Percentiles rank a stretch among this genome's conserved stretches.
Evolutionary conservation across 345 rosid species (phyloP).

Genomic region (Hibiscus tridactylites): DNA sequence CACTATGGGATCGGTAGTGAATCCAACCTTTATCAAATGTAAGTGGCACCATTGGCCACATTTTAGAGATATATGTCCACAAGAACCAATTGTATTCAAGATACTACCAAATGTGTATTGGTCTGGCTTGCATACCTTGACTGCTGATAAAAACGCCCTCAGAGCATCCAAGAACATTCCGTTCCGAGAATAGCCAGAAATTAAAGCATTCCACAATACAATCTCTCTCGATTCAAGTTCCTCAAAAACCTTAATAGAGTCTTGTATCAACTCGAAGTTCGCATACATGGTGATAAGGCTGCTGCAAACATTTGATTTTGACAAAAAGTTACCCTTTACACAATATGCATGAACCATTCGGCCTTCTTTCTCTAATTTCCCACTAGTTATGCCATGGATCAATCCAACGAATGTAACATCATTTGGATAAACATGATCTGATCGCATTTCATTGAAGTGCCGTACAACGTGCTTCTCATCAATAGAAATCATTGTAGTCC

Average conservation of each 20-base stretch:
- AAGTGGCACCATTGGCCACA: not conserved
- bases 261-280: slow-evolving; percentile 29
- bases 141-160: not conserved
- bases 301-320: slow-evolving; percentile 49
- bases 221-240: not conserved
- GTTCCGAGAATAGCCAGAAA: not conserved
- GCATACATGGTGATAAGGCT: slow-evolving; percentile 87
- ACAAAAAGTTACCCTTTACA: slow-evolving; percentile 38
- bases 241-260: not conserved
- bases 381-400: slow-evolving; percentile 42
- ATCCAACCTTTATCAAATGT: not conserved
- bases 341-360: slow-evolving; percentile 55
- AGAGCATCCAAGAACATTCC: not conserved
- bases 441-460: not conserved
- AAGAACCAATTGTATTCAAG: not conserved
- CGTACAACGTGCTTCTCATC: not conserved
- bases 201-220: not conserved
- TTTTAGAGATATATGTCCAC: not conserved
- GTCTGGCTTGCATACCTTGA: not conserved
- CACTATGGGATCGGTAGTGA: not conserved
- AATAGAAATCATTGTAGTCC: slow-evolving; percentile 1
- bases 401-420: not conserved
- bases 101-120: not conserved
- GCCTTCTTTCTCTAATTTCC: slow-evolving; percentile 45
- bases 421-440: not conserved